Conservation (phyloP, 75 land plant genomes). For the Sequoiadendron giganteum region DNA sequence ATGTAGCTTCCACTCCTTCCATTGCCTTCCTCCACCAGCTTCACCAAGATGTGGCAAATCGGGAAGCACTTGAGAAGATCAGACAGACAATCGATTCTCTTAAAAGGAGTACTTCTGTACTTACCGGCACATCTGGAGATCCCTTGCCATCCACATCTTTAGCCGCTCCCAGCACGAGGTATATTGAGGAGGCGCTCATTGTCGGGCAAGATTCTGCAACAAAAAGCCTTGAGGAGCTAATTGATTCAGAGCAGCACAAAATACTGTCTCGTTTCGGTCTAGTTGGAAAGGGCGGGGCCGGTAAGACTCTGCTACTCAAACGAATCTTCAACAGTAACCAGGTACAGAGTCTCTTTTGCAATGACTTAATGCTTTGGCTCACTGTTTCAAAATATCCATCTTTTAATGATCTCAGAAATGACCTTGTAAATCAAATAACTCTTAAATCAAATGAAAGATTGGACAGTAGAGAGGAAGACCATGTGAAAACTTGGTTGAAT, state of each 20-base stretch:
- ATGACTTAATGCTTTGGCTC: constrained; percentile 2
- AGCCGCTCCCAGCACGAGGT: not conserved
- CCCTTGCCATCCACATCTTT: not conserved
- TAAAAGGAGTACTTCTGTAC: too few species aligned
- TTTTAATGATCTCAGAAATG: not conserved
- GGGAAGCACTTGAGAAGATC: not conserved
- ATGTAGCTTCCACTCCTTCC: not conserved
- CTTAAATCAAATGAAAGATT: not conserved
- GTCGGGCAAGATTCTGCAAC: not conserved
- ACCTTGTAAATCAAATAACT: not conserved
- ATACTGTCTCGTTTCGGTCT: not conserved
- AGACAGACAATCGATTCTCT: not conserved
- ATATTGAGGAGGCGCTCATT: not conserved
- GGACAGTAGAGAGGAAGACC: not conserved
- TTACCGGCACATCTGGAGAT: not conserved
- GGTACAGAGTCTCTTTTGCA: not conserved
- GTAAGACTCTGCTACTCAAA: constrained; percentile 11
- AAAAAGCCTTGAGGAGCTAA: not conserved
- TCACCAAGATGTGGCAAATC: not conserved
- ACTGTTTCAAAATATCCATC: not conserved
- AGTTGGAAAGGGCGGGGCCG: constrained; percentile 12
- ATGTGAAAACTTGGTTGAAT: not conserved
- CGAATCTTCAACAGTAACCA: not conserved
- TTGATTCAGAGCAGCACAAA: not conserved
- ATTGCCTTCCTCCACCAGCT: not conserved